phyloP scores from a whole-genome alignment of 2,329 filamentous ascomycete species.

The Cryphonectria naterciae region DNA sequence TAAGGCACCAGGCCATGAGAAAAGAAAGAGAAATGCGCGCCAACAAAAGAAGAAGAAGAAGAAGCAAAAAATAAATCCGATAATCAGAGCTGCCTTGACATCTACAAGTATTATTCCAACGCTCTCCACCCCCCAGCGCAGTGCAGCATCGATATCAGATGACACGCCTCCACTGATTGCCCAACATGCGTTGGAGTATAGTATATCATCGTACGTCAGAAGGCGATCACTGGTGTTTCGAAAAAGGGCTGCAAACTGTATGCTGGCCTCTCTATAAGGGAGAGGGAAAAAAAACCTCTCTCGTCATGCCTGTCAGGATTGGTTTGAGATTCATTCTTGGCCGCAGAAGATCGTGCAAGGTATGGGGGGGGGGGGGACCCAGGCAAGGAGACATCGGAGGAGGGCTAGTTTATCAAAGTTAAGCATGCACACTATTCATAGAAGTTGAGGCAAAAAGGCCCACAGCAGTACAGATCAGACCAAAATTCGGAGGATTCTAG shows the following conservation, averaged over 20 bases:
- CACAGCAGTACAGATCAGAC: not conserved
- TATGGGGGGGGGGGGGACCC: not conserved
- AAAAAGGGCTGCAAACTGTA: not conserved
- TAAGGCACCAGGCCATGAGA: slow-evolving; percentile 20
- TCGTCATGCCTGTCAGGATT: not conserved
- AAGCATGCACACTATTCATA: not conserved
- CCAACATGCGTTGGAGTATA: slow-evolving; percentile 9
- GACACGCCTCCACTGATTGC: not conserved
- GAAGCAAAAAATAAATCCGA: not conserved
- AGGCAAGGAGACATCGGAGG: not conserved
- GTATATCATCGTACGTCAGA: not conserved
- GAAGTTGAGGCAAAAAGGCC: not conserved
- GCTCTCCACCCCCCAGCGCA: not conserved
- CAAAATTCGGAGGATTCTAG: not conserved
- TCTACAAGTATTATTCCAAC: slow-evolving; percentile 13
- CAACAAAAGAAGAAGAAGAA: not conserved
- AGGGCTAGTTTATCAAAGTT: not conserved
- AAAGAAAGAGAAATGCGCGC: too few species aligned
- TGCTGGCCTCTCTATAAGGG: not conserved
- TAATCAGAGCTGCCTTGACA: not conserved
- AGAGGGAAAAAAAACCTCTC: not conserved
- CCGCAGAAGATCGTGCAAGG: not conserved
- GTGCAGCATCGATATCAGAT: not conserved
- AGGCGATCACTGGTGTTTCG: slow-evolving; percentile 18
- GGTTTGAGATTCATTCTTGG: slow-evolving; percentile 13